Evolutionary conservation across 192 early-diverging fungal genomes (phyloP), one percentile per base, ranked within the genome.

Genomic region (Rhizophlyctis rosea): DNA sequence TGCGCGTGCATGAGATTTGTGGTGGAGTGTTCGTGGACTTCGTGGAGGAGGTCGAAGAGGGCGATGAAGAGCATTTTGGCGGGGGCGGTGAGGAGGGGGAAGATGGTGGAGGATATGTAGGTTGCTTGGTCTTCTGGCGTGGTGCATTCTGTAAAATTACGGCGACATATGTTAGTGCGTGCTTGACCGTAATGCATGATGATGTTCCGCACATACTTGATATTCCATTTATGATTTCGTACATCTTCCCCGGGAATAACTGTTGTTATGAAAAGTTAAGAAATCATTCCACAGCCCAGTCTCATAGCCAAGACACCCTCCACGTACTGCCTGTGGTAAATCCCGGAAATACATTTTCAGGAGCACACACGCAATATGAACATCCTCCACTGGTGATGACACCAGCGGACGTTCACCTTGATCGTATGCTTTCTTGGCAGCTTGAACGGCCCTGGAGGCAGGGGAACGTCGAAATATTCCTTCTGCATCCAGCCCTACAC

Each of bases 401-500:
- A 70, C 53, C 28, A 74, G 49, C 14, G 48, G 24, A 7, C 31
- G 28, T 36, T 67, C 69, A 25, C 51, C 47, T 5, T 18, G 27
- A 39, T 80, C 76, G 61, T 87, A 87, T 3, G 76, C 80, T 3
- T 72, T 70, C 33, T 85, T 85, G 13, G 86, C 85, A 44, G 81
- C 73, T 47, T 86, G 81, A 53, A 96, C 71, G 36, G 85, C 81
- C 36, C 75, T 68, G 5, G 86, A 85, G 14, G 79, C 75, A 24
- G 94, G 94, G n/a, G 91, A 89, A 44, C 89, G 79, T 18, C 94
- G 78, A 64, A 96, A 96, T 23, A 96, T 66, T 21, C 93, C 94
- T 65, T 91, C 90, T 18, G 84, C 82, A 49, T 83, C 75, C 35
- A 96, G 75, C 0, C 91, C 89, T 81, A 66, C 1, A 63, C 27